Base-by-base conservation (phyloP, 495 filamentous ascomycete genomes). In the Tuber calosporum region DNA sequence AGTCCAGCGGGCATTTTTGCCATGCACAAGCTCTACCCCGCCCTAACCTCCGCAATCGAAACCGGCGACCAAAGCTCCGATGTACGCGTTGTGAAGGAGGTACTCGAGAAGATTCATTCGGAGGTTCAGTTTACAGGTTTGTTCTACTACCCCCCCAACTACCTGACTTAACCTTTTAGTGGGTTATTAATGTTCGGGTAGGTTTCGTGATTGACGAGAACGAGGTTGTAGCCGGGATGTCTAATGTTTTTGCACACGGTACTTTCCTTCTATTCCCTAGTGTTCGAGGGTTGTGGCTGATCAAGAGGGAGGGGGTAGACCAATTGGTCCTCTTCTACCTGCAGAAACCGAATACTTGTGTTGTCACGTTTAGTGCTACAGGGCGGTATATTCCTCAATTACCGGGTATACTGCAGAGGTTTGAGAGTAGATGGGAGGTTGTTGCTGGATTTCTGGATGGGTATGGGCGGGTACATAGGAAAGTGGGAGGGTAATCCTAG, bases 301-400 rank as follows among this genome's bases (percentile, higher is more conserved):
- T 22, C 13, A 3, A 26, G 45, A 11, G 22, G 45, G 22, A n/a
- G 17, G 45, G 7, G 45, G 48, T 37, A 75, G 72, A 77, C 69
- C 75, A 75, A 36, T 42, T 77, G 1, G 66, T 45, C 2, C 30
- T 68, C 37, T 77, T 77, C n/a, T 77, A 75, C 34, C 13, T 75
- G 9, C 72, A 75, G 68, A 68, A 45, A 40, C 68, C 69, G 3
- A 67, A 34, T 2, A 66, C 62, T 19, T 22, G 58, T 40, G 34
- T 30, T 20, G 41, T 68, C 8, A 42, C 66, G 22, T 68, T 76
- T 40, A 77, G 75, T 2, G 75, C 41, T 4, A 77, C 75, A 26
- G 75, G 75, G 7, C 39, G 41, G 20, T 71, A 67, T 62, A 26
- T 68, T 19, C 7, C 34, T 45, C 22, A 43, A 45, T n/a, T 77